Base-by-base conservation (phyloP, 805 yeast genomes). In the Maudiozyma saulgeensis region DNA sequence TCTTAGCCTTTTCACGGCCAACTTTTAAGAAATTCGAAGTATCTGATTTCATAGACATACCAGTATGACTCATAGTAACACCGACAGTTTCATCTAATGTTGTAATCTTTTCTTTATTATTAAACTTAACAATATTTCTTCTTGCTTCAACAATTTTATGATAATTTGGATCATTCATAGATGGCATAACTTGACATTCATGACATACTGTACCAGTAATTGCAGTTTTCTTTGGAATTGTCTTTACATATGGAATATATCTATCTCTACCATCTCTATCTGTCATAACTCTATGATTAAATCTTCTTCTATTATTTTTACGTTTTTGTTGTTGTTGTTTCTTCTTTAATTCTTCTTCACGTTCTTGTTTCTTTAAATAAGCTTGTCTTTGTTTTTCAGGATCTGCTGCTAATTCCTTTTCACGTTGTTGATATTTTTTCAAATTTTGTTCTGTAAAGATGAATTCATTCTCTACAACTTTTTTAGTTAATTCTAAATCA, bases 101-200 rank as follows among this genome's bases (percentile, higher is more conserved):
- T 12, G 90, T 84, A 49, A 76, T 78, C 55, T 79, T 80, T 67
- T 79, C 73, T 67, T 80, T 70, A 67, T 77, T 74, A 63, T 77
- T 71, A 66, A 73, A 72, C 61, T 61, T 70, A 41, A 69, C 67
- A 47, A 68, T 68, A 56, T 72, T 73, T 66, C 77, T 71, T 55
- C 86, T 74, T 61, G 75, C 72, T 60, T 79, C 73, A 56, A 80
- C 75, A 59, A 82, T 79, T 65, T 83, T 75, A 44, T 72, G 67
- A 64, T 89, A 88, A 62, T 84, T 83, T 28, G 78, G 75, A 60
- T 88, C 95, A 42, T 73, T 70, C 59, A 80, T 78, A 4, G 88
- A 79, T 12, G 98, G 97, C 46, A 84, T 78, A 19, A 87, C 82
- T 58, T 84, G 87, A 66, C 97, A 90, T 63, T 93, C 99, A 64